Base-by-base conservation (phyloP, 108 stramenopile genomes). In the Fistulifera pelliculosa region DNA sequence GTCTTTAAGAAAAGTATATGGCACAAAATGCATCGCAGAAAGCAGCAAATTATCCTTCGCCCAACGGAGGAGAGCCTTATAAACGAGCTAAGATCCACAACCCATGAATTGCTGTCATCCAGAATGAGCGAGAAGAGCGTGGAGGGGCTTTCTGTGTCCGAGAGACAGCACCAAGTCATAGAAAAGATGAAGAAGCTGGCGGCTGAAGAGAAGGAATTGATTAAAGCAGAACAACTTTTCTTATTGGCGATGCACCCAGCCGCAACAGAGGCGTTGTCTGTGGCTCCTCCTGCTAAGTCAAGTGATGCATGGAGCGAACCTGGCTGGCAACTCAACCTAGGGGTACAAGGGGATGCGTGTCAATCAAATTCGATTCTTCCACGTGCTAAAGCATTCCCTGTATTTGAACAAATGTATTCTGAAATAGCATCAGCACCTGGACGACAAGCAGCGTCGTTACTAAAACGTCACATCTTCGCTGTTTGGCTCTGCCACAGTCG, bases 11-110 rank as follows among this genome's bases (percentile, higher is more conserved):
- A 65, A 61, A 79, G 71, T 51, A 56, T 79, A 25, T 73, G 69
- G 69, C 64, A 70, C 51, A 73, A 70, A 45, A 73, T 79, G 72
- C 68, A 70, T 38, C 60, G 77, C 0, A 64, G 72, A 2, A 56
- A 73, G 14, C 72, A 70, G 38, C 72, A 73, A 49, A 73, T 79
- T 45, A 65, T 73, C 3, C 62, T 79, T 18, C 49, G 77, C 16
- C 77, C 77, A 1, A 54, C 68, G 2, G 28, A 60, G 22, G 53
- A 62, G 14, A 55, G 49, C 11, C 40, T 69, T 15, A 21, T 61
- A 54, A 52, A 31, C 14, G 68, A 62, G 14, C 31, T 77, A 24
- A 49, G 56, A 26, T 18, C 27, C 23, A 45, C 19, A 6, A 28
- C 58, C 16, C 17, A 17, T 51, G 50, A 52, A 16, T 17, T 23